Conservation (phyloP, 257 asterid genomes). For the Nicotiana paniculata region DNA sequence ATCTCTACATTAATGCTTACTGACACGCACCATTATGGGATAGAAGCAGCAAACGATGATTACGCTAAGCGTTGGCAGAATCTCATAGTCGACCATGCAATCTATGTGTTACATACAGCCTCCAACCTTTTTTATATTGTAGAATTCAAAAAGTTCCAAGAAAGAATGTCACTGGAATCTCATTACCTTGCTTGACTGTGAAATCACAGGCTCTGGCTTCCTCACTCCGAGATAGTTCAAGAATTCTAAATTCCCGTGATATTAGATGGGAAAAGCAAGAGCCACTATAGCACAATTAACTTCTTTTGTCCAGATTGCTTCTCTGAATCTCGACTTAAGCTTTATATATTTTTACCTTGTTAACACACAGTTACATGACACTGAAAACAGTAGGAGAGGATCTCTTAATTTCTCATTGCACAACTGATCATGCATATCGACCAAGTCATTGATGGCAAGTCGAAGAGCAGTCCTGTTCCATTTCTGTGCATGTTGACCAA, state of each 20-base stretch:
- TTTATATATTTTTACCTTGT: not conserved
- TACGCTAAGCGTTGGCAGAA: not conserved
- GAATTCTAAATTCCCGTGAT: not conserved
- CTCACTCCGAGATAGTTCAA: not conserved
- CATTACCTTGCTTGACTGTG: conserved; percentile 18
- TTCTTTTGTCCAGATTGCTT: not conserved
- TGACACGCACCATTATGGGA: not conserved
- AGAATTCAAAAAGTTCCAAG: not conserved
- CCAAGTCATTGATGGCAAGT: not conserved
- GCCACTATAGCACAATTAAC: not conserved
- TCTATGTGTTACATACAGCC: not conserved
- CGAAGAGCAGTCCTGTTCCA: not conserved
- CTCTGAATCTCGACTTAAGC: not conserved
- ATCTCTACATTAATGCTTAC: not conserved
- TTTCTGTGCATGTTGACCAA: not conserved
- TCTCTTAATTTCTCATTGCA: not conserved
- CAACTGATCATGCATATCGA: conserved; percentile 1
- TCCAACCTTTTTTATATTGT: not conserved
- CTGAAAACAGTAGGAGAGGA: not conserved
- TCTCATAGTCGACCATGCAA: not conserved
- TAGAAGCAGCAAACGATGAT: not conserved
- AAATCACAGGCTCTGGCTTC: conserved; percentile 13
- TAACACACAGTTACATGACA: not conserved
- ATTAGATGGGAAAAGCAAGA: conserved; percentile 1
- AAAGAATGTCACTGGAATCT: conserved; percentile 3